These are phyloP conservation scores for Eimeria acervulina DNA, from an alignment of 169 alveolate genomes.

Conservation along the genomic window DNA sequence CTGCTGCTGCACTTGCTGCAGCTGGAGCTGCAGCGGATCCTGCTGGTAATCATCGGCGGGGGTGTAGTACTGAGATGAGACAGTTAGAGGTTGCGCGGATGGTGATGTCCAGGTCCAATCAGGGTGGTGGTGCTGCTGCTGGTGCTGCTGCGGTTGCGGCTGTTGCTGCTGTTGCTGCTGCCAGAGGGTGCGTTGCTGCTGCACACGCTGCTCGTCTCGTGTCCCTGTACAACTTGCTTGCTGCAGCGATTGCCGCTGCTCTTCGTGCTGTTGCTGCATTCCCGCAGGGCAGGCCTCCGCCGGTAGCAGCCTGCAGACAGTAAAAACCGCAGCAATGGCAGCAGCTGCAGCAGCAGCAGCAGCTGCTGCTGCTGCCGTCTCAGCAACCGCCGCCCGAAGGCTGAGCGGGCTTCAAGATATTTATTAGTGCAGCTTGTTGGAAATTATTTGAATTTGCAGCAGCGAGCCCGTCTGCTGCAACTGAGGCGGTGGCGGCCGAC, in stretches of 20 bases:
- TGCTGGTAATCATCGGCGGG: not conserved
- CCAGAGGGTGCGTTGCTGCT: conserved; percentile 14
- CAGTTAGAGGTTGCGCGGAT: not conserved
- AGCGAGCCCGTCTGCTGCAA: not conserved
- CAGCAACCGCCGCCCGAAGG: not conserved
- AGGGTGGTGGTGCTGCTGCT: conserved; percentile 60
- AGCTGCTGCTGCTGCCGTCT: not conserved
- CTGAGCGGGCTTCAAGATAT: not conserved
- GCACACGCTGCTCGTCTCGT: not conserved
- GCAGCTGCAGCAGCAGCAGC: conserved; percentile 50
- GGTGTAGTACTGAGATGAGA: not conserved
- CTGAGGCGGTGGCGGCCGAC: conserved; percentile 65
- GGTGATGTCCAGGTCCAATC: not conserved
- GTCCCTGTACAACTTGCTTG: not conserved
- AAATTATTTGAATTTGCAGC: not conserved
- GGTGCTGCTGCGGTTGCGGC: conserved; percentile 24
- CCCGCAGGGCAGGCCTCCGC: not conserved
- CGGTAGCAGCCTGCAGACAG: conserved; percentile 46
- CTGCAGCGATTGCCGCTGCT: conserved; percentile 42
- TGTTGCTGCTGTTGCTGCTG: conserved; percentile 62
- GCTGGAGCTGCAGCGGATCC: conserved; percentile 15
- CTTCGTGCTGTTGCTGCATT: conserved; percentile 31
- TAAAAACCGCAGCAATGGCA: not conserved
- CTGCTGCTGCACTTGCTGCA: not conserved
- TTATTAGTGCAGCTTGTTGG: not conserved